Evolutionary conservation across 129 eudicot species (phyloP).

Genomic region (Saussurea involucrata): DNA sequence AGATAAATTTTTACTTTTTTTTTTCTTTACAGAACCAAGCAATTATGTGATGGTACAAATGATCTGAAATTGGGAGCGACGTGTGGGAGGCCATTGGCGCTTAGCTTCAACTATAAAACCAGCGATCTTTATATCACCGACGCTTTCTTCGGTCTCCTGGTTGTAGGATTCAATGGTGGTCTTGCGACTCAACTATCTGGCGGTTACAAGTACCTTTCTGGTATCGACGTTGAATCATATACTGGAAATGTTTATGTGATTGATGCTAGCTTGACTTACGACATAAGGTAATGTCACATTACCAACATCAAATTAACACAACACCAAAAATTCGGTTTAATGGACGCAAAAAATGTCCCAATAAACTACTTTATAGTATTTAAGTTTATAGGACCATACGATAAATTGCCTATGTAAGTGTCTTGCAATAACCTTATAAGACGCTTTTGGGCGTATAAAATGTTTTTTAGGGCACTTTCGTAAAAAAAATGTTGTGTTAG

Average conservation of each 20-base stretch:
- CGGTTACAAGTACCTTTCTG: slow-evolving; percentile 22
- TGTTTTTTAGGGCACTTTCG: not conserved
- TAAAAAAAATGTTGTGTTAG: too few species aligned
- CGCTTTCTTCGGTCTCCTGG: slow-evolving; percentile 32
- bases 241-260: slow-evolving; percentile 24
- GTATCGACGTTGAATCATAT: slow-evolving; percentile 27
- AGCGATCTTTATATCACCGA: slow-evolving; percentile 29
- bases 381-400: not conserved
- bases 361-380: too few species aligned
- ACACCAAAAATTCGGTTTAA: too few species aligned
- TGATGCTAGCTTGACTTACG: slow-evolving; percentile 24
- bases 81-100: slow-evolving; percentile 41
- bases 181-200: slow-evolving; percentile 25
- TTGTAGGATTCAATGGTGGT: slow-evolving; percentile 33
- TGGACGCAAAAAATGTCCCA: not conserved
- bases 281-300: slow-evolving; percentile 14
- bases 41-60: slow-evolving; percentile 34
- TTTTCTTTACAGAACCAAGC: slow-evolving; percentile 30
- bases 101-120: slow-evolving; percentile 34
- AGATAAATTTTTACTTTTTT: not conserved
- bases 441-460: not conserved
- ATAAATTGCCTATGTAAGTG: too few species aligned
- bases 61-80: slow-evolving; percentile 24
- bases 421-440: not conserved
- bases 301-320: not conserved